A percentile compares a stretch with the other conserved stretches of the same genome.
These are phyloP conservation scores for Backusella psychrophila DNA, from an alignment of 192 early-diverging fungal genomes.

Conservation along the genomic window DNA sequence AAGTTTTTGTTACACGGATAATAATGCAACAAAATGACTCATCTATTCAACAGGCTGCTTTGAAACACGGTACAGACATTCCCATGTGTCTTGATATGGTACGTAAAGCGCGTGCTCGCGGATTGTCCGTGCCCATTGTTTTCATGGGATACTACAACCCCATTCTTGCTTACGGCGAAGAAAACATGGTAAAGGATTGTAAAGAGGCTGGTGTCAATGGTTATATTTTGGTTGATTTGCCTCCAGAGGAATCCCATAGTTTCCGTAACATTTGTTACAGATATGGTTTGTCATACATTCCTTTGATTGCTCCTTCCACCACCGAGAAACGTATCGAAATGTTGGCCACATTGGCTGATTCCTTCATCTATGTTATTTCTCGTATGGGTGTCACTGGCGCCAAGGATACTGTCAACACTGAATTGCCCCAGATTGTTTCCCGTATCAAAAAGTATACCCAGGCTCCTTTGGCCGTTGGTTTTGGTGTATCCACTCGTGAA, in stretches of 20 bases:
- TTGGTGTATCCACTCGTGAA: slow-evolving; percentile 88
- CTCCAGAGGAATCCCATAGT: slow-evolving; percentile 90
- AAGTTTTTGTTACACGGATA: slow-evolving; percentile 20
- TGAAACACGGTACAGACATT: slow-evolving; percentile 79
- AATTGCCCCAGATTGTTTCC: slow-evolving; percentile 69
- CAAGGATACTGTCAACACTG: slow-evolving; percentile 57
- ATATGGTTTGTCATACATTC: slow-evolving; percentile 46
- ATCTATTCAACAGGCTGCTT: slow-evolving; percentile 57
- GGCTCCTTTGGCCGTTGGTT: slow-evolving; percentile 92
- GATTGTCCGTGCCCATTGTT: slow-evolving; percentile 86
- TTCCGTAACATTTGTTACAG: slow-evolving; percentile 79
- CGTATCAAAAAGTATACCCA: slow-evolving; percentile 79
- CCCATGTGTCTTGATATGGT: slow-evolving; percentile 80
- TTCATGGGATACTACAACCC: slow-evolving; percentile 99
- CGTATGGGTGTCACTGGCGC: slow-evolving; percentile 95
- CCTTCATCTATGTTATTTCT: slow-evolving; percentile 95
- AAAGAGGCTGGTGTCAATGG: slow-evolving; percentile 86
- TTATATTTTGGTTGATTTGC: slow-evolving; percentile 96
- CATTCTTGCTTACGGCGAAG: slow-evolving; percentile 91
- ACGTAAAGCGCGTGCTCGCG: slow-evolving; percentile 71
- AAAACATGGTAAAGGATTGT: slow-evolving; percentile 81
- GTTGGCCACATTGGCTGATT: slow-evolving; percentile 80
- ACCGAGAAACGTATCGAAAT: slow-evolving; percentile 78
- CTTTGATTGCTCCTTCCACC: slow-evolving; percentile 83
- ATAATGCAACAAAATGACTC: neutral